Evolutionary conservation across 1,139 yeast genomes (phyloP).

Genomic region (Candida labiduridarum): DNA sequence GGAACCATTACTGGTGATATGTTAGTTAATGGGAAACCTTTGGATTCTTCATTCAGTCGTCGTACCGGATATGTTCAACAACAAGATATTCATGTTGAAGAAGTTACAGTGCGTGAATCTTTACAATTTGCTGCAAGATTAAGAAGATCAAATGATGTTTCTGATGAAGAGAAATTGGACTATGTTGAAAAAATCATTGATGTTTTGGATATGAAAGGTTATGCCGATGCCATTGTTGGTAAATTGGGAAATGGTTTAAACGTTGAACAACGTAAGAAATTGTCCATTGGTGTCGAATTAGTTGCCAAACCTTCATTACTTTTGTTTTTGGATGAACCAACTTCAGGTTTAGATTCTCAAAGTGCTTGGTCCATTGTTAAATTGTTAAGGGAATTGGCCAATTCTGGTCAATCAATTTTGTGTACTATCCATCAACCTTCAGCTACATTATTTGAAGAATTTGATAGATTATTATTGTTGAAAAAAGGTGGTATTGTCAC

Average conservation of each 20-base stretch:
- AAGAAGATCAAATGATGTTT: slow-evolving; percentile 50
- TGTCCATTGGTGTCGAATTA: slow-evolving; percentile 79
- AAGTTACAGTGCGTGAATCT: slow-evolving; percentile 63
- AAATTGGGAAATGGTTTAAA: slow-evolving; percentile 58
- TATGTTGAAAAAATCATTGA: slow-evolving; percentile 61
- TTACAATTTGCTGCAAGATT: slow-evolving; percentile 61
- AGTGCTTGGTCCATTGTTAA: slow-evolving; percentile 88
- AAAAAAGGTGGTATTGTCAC: slow-evolving; percentile 78
- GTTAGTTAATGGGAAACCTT: slow-evolving; percentile 58
- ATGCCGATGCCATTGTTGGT: slow-evolving; percentile 68
- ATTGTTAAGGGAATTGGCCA: slow-evolving; percentile 72
- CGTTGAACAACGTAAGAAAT: slow-evolving; percentile 67
- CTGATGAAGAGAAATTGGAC: slow-evolving; percentile 41
- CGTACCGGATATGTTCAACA: slow-evolving; percentile 69
- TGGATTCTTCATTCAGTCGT: slow-evolving; percentile 57
- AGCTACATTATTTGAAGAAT: slow-evolving; percentile 73
- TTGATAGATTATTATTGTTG: slow-evolving; percentile 72
- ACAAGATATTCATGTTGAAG: slow-evolving; percentile 62
- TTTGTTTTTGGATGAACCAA: slow-evolving; percentile 87
- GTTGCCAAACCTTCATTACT: slow-evolving; percentile 85
- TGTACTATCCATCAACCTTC: slow-evolving; percentile 88
- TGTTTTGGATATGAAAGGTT: slow-evolving; percentile 58
- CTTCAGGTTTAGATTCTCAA: slow-evolving; percentile 91
- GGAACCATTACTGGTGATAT: slow-evolving; percentile 68
- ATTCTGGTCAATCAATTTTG: slow-evolving; percentile 79